A percentile compares a stretch with the other conserved stretches of the same genome.
Evolutionary conservation across 495 filamentous ascomycete species (phyloP).

Genomic region (Neurospora sp.): DNA sequence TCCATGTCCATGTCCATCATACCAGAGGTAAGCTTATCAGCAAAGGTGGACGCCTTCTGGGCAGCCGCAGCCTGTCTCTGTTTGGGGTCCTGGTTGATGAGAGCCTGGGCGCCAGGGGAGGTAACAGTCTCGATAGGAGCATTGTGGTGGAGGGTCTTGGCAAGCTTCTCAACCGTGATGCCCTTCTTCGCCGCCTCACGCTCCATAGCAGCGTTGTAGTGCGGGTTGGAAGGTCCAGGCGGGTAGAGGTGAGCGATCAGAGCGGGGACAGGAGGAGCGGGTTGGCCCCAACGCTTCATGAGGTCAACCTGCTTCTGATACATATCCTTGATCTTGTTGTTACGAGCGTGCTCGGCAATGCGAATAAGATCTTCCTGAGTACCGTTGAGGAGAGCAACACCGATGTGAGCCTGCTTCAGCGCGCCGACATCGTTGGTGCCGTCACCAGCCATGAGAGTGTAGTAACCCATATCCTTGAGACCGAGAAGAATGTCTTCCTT

Average conservation of each 20-base stretch:
- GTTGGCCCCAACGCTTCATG: conserved; percentile 91
- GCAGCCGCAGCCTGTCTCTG: conserved; percentile 55
- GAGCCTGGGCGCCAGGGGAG: conserved; percentile 58
- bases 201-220: conserved; percentile 88
- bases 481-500: conserved; percentile 98
- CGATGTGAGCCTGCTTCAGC: conserved; percentile 95
- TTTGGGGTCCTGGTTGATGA: conserved; percentile 46
- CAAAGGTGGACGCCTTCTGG: conserved; percentile 63
- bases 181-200: conserved; percentile 70
- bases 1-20: conserved; percentile 89
- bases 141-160: conserved; percentile 30
- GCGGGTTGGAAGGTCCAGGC: conserved; percentile 82
- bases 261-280: conserved; percentile 75
- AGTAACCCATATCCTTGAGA: conserved; percentile 92
- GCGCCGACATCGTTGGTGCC: conserved; percentile 98
- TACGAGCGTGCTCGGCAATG: conserved; percentile 86
- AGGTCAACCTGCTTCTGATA: conserved; percentile 91
- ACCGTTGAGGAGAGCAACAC: conserved; percentile 91
- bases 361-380: conserved; percentile 80
- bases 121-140: conserved; percentile 51
- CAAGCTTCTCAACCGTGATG: conserved; percentile 32
- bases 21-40: conserved; percentile 74
- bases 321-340: conserved; percentile 94
- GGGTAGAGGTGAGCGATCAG: conserved; percentile 93
- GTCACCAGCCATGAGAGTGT: conserved; percentile 97